A percentile compares a stretch with the other conserved stretches of the same genome.
phyloP scores from a whole-genome alignment of 176 grass and related monocot species.

The Coix lacrymajobi region DNA sequence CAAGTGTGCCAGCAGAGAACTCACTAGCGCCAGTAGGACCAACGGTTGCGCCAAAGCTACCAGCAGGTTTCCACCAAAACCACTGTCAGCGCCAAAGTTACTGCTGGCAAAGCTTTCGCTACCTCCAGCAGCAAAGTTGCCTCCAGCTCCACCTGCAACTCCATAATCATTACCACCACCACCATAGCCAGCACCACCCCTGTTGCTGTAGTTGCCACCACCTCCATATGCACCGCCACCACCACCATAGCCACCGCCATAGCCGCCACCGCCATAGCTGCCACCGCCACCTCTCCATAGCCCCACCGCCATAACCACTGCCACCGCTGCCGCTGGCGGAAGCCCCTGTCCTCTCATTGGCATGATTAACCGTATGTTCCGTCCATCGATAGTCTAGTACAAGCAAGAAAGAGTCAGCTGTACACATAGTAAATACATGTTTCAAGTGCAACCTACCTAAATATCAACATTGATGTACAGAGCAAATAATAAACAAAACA shows the following conservation, averaged over 20 bases:
- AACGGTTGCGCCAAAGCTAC: background rate
- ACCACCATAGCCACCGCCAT: background rate
- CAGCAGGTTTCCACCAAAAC: slow-evolving; percentile 23
- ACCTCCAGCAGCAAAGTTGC: background rate
- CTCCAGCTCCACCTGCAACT: background rate
- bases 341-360: slow-evolving; percentile 48
- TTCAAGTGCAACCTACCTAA: background rate
- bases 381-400: slow-evolving; percentile 52
- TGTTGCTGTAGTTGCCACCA: background rate
- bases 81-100: slow-evolving; percentile 9
- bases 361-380: slow-evolving; percentile 54
- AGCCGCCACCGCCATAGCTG: background rate
- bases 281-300: background rate
- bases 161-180: background rate
- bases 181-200: slow-evolving; percentile 13
- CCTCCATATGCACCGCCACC: background rate
- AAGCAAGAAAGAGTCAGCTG: background rate
- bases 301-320: background rate
- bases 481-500: background rate
- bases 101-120: background rate
- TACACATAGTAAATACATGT: background rate
- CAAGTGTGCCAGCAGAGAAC: background rate
- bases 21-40: background rate
- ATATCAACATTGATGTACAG: background rate
- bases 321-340: slow-evolving; percentile 14